phyloP scores from a whole-genome alignment of 208 protist genomes.

The Herpetomonas samuelpessoai region DNA sequence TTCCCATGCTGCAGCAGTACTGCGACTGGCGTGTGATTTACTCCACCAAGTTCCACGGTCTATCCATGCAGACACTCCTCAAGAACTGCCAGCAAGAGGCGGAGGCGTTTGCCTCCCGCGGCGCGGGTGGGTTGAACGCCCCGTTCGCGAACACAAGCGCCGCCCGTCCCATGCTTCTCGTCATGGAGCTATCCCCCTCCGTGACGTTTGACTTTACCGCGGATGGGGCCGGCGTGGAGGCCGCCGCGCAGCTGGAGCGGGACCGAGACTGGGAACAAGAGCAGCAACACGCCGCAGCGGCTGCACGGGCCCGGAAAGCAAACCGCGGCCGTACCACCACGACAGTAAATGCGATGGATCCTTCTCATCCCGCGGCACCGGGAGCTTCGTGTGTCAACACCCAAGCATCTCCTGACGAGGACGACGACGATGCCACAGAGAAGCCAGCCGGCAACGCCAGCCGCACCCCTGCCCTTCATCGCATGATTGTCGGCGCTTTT shows the following conservation, averaged over 20 bases:
- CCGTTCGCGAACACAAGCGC: not conserved
- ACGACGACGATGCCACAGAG: not conserved
- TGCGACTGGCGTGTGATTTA: constrained; percentile 68
- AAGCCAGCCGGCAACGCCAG: not conserved
- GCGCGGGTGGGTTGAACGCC: not conserved
- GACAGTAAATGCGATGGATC: not conserved
- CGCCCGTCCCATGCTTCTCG: constrained; percentile 50
- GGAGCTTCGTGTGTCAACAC: too few relatives aligned
- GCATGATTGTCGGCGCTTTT: constrained; percentile 58
- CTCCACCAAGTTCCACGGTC: constrained; percentile 63
- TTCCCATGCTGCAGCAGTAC: constrained; percentile 65
- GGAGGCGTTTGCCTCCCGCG: constrained; percentile 13
- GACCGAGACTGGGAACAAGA: constrained; percentile 1
- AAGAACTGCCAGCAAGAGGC: constrained; percentile 43
- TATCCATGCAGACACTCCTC: constrained; percentile 49
- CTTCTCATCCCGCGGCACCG: too few relatives aligned
- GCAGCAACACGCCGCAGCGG: not conserved
- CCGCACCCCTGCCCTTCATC: constrained; percentile 6
- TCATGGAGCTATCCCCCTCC: constrained; percentile 50
- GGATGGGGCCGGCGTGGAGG: constrained; percentile 33
- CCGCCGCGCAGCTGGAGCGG: constrained; percentile 8
- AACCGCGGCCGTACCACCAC: not conserved
- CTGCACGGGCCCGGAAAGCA: not conserved
- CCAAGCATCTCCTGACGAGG: not conserved
- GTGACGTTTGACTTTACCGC: constrained; percentile 28